Percentiles rank a stretch among this genome's conserved stretches.
These are phyloP conservation scores for Picochlorum sp. DNA, from an alignment of 139 green algal species.

Conservation along the genomic window DNA sequence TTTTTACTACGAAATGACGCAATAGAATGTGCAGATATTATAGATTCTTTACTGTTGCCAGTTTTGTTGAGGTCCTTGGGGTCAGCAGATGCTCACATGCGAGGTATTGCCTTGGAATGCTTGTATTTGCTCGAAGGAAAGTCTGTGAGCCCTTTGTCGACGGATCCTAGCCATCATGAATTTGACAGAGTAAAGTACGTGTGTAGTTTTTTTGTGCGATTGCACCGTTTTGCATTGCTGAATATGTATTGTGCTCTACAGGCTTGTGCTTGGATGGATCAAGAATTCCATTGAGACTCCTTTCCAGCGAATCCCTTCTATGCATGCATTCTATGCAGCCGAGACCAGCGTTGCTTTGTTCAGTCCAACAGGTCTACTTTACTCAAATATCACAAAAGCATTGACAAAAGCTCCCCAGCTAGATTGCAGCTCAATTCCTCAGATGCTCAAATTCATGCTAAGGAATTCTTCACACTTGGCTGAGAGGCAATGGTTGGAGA, in stretches of 20 bases:
- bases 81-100: constrained; percentile 20
- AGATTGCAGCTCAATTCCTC: constrained; percentile 35
- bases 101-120: constrained; percentile 23
- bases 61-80: constrained; percentile 42
- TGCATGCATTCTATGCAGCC: constrained; percentile 39
- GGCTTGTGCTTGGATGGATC: constrained; percentile 39
- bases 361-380: constrained; percentile 34
- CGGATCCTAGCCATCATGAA: too few species aligned
- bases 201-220: neutral
- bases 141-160: too few species aligned
- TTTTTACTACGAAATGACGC: constrained; percentile 19
- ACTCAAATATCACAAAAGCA: constrained; percentile 33
- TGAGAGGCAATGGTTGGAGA: constrained; percentile 39
- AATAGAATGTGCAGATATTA: constrained; percentile 21
- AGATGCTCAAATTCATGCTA: too few species aligned
- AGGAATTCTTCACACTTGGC: too few species aligned
- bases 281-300: constrained; percentile 23
- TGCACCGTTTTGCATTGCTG: neutral
- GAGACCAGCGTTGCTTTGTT: constrained; percentile 41
- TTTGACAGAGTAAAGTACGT: too few species aligned
- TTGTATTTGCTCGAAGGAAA: constrained; percentile 5
- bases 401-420: constrained; percentile 35
- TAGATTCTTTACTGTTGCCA: constrained; percentile 34
- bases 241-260: neutral
- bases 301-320: constrained; percentile 42